Percentiles rank a stretch among this genome's conserved stretches.
These are phyloP conservation scores for Plasmodium vivax DNA, from an alignment of 169 alveolate genomes.

Conservation along the genomic window DNA sequence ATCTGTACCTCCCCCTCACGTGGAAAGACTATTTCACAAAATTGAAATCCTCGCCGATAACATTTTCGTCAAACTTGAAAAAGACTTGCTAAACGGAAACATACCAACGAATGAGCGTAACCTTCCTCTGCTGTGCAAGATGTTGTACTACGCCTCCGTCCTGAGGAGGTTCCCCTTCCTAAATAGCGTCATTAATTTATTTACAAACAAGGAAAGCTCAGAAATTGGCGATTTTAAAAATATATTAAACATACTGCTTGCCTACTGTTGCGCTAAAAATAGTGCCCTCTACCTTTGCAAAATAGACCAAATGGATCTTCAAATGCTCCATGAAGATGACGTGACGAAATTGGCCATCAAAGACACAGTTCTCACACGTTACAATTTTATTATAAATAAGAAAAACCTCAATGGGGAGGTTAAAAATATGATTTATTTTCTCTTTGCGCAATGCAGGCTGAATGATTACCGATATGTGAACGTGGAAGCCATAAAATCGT, in stretches of 20 bases:
- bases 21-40: not conserved
- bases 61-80: conserved; percentile 26
- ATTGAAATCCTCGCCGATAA: conserved; percentile 32
- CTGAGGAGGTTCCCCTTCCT: conserved; percentile 36
- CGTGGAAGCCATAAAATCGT: not conserved
- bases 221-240: conserved; percentile 34
- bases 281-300: not conserved
- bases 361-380: not conserved
- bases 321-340: not conserved
- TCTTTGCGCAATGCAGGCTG: conserved; percentile 35
- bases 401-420: not conserved
- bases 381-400: conserved; percentile 33
- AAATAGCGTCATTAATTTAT: conserved; percentile 36
- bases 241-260: conserved; percentile 48
- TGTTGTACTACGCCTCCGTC: conserved; percentile 39
- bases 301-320: conserved; percentile 7
- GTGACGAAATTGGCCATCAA: not conserved
- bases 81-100: conserved; percentile 32
- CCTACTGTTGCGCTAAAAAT: conserved; percentile 24
- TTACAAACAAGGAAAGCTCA: conserved; percentile 21
- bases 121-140: conserved; percentile 30
- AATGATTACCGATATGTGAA: conserved; percentile 53
- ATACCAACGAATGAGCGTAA: conserved; percentile 19
- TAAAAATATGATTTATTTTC: conserved; percentile 50
- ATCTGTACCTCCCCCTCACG: not conserved